Conservation (phyloP, 1,139 yeast genomes). For the Blastobotrys ciferrii region DNA sequence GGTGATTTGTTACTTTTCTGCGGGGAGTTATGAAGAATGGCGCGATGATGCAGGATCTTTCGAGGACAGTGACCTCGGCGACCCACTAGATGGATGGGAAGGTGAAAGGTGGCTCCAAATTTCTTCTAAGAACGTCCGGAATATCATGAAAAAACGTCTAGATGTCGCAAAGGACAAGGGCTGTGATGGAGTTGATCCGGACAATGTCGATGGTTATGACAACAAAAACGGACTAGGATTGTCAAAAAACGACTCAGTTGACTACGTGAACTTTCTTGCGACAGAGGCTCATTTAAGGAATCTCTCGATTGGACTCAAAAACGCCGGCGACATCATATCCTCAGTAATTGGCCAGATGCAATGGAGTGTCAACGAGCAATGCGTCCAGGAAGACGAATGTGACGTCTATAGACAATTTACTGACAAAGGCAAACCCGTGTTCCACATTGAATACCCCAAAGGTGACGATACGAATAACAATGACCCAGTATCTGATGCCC, state of each 20-base stretch:
- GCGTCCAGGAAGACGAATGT: conserved; percentile 23
- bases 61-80: conserved; percentile 18
- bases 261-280: conserved; percentile 21
- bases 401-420: conserved; percentile 12
- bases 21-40: conserved; percentile 23
- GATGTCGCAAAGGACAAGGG: conserved; percentile 20
- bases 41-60: conserved; percentile 20
- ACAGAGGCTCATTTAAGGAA: conserved; percentile 19
- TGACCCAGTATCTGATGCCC: conserved; percentile 12
- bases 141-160: conserved; percentile 21
- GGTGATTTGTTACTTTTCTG: conserved; percentile 24
- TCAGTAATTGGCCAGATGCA: conserved; percentile 20
- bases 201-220: conserved; percentile 24
- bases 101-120: conserved; percentile 23
- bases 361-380: conserved; percentile 25
- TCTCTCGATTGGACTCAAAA: conserved; percentile 23
- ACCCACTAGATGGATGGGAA: conserved; percentile 22
- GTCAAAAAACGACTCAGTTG: conserved; percentile 16
- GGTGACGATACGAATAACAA: conserved; percentile 16
- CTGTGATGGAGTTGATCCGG: conserved; percentile 27
- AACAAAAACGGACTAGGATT: conserved; percentile 22
- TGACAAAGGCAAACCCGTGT: conserved; percentile 16
- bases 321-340: conserved; percentile 20
- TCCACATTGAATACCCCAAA: conserved; percentile 21
- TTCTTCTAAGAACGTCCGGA: conserved; percentile 17